Base-by-base conservation (phyloP, 306 rosid species). In the Clitoria ternatea region DNA sequence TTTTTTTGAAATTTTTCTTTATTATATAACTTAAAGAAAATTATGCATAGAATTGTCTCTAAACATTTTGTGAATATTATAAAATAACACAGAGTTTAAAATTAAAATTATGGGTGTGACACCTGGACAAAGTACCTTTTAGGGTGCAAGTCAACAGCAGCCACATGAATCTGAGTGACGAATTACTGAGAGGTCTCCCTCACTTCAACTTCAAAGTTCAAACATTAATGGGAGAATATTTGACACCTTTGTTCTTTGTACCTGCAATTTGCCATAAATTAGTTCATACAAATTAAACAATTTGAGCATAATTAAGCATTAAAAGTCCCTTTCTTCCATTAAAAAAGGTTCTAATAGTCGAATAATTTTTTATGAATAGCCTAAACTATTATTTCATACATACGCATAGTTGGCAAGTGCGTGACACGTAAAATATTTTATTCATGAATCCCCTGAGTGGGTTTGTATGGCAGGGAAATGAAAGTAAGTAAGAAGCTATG, bases 401-500 rank as follows among this genome's bases (percentile, higher is more conserved):
- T 8, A 0, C 7, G 2, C 35, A 23, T 45, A 2, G 20, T 2
- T 2, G 4, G 20, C 20, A 15, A 42, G 66, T 55, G 76, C 67
- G 76, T 56, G 47, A 56, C 76, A 56, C 76, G 45, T 56, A 17
- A 27, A 55, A 57, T 42, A 29, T 26, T 29, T 18, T 12, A 29
- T 57, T 56, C 42, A n/a, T n/a, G n/a, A 56, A 56, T 19, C 35
- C 11, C 3, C 26, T 42, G 14, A 70, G 67, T 71, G 76, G 57
- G 76, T 57, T 70, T 56, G 45, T 42, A 1, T 56, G 67, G 67
- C 56, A 14, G 55, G 43, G n/a, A 70, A 69, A 37, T 39, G 9
- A 2, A 33, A 40, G 75, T 11, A 32, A 39, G 23, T 6, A 14
- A n/a, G n/a, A n/a, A n/a, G n/a, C n/a, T n/a, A 4, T 50, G 15